A percentile compares a stretch with the other conserved stretches of the same genome.
Conservation (phyloP, 2,329 filamentous ascomycete genomes). For the Aspergillus neotritici region DNA sequence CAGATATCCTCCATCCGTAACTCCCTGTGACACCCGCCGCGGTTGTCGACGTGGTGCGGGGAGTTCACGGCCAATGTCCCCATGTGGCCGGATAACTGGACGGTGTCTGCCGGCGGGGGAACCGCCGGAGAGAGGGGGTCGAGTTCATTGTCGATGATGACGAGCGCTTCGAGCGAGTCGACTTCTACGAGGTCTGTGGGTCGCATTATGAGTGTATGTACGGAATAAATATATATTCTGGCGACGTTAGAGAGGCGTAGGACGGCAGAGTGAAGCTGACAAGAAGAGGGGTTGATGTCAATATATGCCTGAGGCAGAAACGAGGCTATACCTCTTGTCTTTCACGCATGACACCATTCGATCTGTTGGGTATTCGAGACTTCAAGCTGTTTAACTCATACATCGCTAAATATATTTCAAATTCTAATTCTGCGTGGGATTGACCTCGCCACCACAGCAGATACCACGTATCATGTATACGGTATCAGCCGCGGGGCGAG, state of each 20-base stretch:
- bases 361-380: too few relatives aligned
- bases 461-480: too few relatives aligned
- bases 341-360: background rate
- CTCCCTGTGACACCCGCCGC: conserved; percentile 43
- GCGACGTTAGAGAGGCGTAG: too few relatives aligned
- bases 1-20: conserved; percentile 48
- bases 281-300: too few relatives aligned
- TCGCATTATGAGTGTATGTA: too few relatives aligned
- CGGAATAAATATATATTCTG: too few relatives aligned
- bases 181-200: conserved; percentile 31
- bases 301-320: background rate
- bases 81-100: conserved; percentile 42
- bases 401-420: too few relatives aligned
- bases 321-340: background rate
- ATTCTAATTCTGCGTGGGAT: too few relatives aligned
- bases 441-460: too few relatives aligned
- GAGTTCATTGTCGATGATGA: conserved; percentile 53
- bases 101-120: conserved; percentile 28
- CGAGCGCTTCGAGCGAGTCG: conserved; percentile 45
- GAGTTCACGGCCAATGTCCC: conserved; percentile 38
- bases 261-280: too few relatives aligned
- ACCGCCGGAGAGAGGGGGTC: conserved; percentile 48
- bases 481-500: too few relatives aligned
- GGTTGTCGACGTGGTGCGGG: conserved; percentile 26
- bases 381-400: too few relatives aligned